Percentiles rank a stretch among this genome's conserved stretches.
Conservation (phyloP, 768 basidiomycete species). For the Mycena epipterygia region DNA sequence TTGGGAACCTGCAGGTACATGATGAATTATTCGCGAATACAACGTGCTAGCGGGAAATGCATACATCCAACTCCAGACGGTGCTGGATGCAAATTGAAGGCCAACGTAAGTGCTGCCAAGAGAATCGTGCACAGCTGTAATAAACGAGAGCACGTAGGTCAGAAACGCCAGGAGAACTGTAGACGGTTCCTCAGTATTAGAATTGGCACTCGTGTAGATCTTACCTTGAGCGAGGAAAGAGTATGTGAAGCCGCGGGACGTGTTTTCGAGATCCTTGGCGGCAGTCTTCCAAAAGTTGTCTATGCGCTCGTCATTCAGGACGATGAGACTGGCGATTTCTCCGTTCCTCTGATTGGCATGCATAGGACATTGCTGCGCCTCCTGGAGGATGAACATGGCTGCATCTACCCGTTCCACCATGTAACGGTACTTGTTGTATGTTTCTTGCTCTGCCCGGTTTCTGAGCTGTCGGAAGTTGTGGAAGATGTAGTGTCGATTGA, state of each 20-base stretch:
- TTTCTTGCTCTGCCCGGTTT: conserved; percentile 17
- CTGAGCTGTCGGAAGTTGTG: conserved; percentile 6
- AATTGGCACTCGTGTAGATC: conserved; percentile 19
- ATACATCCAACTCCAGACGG: conserved; percentile 36
- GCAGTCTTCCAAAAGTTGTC: conserved; percentile 28
- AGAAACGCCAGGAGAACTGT: conserved; percentile 29
- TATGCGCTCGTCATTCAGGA: conserved; percentile 11
- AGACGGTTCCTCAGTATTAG: background rate
- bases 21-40: background rate
- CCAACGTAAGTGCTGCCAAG: conserved; percentile 23
- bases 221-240: too few relatives aligned
- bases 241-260: too few relatives aligned
- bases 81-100: conserved; percentile 34
- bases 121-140: too few relatives aligned
- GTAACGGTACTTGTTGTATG: background rate
- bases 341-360: conserved; percentile 25
- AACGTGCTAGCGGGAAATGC: background rate
- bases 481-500: conserved; percentile 27
- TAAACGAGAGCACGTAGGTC: too few relatives aligned
- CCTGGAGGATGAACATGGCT: conserved; percentile 22
- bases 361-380: conserved; percentile 34
- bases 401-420: conserved; percentile 8
- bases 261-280: too few relatives aligned
- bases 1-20: conserved; percentile 23
- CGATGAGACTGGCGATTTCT: conserved; percentile 21